phyloP scores from a whole-genome alignment of 163 green algal species.

The Chlorella variabilis region DNA sequence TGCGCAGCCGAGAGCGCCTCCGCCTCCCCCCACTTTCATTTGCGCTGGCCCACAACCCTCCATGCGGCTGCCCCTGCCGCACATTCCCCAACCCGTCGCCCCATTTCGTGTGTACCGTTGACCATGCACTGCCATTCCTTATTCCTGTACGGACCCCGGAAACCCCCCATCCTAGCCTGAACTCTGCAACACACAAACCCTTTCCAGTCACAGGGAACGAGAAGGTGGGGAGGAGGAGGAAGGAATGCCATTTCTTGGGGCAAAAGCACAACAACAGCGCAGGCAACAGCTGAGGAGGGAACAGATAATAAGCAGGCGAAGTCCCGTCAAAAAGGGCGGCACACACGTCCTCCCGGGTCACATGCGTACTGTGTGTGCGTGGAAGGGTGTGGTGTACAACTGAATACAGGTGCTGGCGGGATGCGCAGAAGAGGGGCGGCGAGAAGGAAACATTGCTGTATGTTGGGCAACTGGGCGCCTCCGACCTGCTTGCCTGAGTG shows the following conservation, averaged over 20 bases:
- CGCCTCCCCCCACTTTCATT: not conserved
- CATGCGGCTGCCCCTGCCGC: too few relatives aligned
- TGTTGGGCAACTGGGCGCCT: not conserved
- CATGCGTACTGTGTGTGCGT: too few relatives aligned
- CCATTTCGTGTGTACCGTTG: not conserved
- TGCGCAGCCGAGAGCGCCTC: not conserved
- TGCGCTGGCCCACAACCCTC: not conserved
- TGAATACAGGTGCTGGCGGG: not conserved
- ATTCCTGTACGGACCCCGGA: not conserved
- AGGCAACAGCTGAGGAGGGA: not conserved
- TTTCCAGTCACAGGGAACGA: too few relatives aligned
- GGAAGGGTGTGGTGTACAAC: not conserved
- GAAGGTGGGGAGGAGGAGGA: too few relatives aligned
- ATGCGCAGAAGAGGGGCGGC: not conserved
- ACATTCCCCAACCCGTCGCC: too few relatives aligned
- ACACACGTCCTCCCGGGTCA: too few relatives aligned
- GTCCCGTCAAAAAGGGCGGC: not conserved
- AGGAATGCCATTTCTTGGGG: too few relatives aligned
- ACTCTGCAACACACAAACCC: too few relatives aligned
- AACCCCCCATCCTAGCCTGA: too few relatives aligned
- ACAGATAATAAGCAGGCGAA: not conserved
- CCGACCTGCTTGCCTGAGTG: too few relatives aligned
- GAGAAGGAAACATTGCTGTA: not conserved
- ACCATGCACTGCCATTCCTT: constrained; percentile 1
- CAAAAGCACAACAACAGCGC: not conserved